Conservation (phyloP, 2,329 filamentous ascomycete genomes). For the Penicillium sp. region DNA sequence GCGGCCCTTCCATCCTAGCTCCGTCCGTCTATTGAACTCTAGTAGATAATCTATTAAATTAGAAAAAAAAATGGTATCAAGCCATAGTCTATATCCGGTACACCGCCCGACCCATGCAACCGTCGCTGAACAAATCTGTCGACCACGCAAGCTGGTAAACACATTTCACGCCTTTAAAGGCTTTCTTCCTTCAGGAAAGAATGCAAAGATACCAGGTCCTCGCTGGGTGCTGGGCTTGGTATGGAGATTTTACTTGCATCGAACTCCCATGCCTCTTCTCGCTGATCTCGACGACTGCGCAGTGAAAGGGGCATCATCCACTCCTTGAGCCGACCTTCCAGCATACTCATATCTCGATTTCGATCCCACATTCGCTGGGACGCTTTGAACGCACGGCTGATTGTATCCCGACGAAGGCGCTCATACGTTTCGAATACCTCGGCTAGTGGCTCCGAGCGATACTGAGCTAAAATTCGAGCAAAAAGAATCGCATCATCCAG, state of each 20-base stretch:
- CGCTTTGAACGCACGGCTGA: constrained; percentile 41
- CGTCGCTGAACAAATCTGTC: constrained; percentile 8
- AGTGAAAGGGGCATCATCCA: constrained; percentile 39
- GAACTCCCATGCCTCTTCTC: constrained; percentile 35
- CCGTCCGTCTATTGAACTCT: background rate
- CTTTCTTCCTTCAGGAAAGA: constrained; percentile 24
- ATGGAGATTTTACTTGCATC: constrained; percentile 36
- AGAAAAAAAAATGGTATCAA: constrained; percentile 1
- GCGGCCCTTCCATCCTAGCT: no score
- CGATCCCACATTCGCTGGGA: constrained; percentile 41
- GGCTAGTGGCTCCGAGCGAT: constrained; percentile 31
- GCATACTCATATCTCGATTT: constrained; percentile 38
- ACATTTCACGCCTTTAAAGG: constrained; percentile 1
- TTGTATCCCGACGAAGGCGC: constrained; percentile 34
- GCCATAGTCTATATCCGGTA: background rate
- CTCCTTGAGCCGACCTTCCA: constrained; percentile 39
- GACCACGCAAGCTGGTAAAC: constrained; percentile 1
- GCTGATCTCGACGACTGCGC: constrained; percentile 27
- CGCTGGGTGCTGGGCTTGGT: constrained; percentile 23
- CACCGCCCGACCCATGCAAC: constrained; percentile 15
- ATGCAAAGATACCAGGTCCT: constrained; percentile 24
- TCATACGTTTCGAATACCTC: constrained; percentile 41
- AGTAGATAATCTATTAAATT: background rate
- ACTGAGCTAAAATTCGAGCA: constrained; percentile 37
- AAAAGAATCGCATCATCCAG: constrained; percentile 47